phyloP scores from a whole-genome alignment of 345 rosid species.

The Eucalyptus erythrocorys region DNA sequence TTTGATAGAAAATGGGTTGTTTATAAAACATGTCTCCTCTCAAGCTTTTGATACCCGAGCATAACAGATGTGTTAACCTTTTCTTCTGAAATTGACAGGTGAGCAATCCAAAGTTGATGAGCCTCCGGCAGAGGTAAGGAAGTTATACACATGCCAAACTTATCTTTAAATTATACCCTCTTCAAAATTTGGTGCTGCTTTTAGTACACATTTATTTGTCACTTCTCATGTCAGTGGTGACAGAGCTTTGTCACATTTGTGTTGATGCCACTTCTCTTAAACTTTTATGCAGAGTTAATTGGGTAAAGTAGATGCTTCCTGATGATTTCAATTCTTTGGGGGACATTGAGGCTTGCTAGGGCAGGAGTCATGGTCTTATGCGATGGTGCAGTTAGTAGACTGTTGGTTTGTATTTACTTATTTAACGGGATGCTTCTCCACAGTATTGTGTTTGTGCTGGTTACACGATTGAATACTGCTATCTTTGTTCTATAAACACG shows the following conservation, averaged over 20 bases:
- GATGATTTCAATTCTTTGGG: background rate
- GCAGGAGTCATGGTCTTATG: background rate
- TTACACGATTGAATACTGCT: background rate
- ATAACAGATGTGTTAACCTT: background rate
- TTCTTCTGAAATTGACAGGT: slow-evolving; percentile 19
- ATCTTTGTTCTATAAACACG: background rate
- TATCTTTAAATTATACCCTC: background rate
- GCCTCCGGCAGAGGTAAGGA: slow-evolving; percentile 35
- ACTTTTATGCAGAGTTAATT: slow-evolving; percentile 9
- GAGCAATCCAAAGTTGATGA: slow-evolving; percentile 50
- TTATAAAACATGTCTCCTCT: background rate
- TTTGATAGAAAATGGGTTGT: background rate
- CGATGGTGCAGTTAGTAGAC: background rate
- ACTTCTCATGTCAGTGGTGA: background rate
- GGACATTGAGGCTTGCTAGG: background rate
- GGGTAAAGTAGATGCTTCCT: background rate
- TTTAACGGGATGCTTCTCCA: background rate
- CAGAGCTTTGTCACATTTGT: background rate
- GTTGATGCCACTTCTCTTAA: background rate
- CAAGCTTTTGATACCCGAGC: background rate
- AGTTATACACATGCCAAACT: background rate
- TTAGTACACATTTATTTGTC: background rate
- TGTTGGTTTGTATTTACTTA: background rate
- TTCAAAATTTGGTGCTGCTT: background rate
- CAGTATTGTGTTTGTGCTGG: background rate